These are phyloP conservation scores for Pichia sp. DNA, from an alignment of 1,139 yeast species.

Conservation along the genomic window DNA sequence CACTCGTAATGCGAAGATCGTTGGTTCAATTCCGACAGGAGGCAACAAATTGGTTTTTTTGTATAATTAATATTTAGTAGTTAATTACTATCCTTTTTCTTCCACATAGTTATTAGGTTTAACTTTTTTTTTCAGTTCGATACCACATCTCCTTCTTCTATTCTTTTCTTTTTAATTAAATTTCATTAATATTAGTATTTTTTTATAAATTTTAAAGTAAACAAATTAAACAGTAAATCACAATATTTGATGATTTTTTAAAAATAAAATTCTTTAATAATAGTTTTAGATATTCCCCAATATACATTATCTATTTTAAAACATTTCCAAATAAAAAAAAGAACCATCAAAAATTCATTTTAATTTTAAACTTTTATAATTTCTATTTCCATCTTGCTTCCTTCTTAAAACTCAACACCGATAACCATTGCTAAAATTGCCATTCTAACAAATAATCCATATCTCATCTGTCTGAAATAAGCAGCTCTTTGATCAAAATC, in stretches of 20 bases:
- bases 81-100: no score
- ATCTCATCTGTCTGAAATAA: conserved; percentile 98
- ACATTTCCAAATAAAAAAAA: not conserved
- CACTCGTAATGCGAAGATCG: conserved; percentile 95
- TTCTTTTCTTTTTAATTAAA: not conserved
- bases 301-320: conserved; percentile 5
- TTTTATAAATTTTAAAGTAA: not conserved
- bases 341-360: not conserved
- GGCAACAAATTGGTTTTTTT: conserved; percentile 39
- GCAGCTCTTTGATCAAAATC: conserved; percentile 99
- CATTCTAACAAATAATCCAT: conserved; percentile 97
- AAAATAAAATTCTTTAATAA: not conserved
- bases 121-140: no score
- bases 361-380: not conserved
- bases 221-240: not conserved
- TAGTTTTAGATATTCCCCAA: conserved; percentile 19
- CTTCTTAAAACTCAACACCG: conserved; percentile 45
- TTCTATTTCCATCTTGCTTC: not conserved
- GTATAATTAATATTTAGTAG: not conserved
- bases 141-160: no score
- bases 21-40: conserved; percentile 91
- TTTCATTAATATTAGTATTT: not conserved
- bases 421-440: conserved; percentile 96
- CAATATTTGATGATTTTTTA: not conserved
- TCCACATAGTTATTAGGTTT: no score